A percentile compares a stretch with the other conserved stretches of the same genome.
phyloP scores from a whole-genome alignment of 169 alveolate species.

The Cryptosporidium meleagridis region DNA sequence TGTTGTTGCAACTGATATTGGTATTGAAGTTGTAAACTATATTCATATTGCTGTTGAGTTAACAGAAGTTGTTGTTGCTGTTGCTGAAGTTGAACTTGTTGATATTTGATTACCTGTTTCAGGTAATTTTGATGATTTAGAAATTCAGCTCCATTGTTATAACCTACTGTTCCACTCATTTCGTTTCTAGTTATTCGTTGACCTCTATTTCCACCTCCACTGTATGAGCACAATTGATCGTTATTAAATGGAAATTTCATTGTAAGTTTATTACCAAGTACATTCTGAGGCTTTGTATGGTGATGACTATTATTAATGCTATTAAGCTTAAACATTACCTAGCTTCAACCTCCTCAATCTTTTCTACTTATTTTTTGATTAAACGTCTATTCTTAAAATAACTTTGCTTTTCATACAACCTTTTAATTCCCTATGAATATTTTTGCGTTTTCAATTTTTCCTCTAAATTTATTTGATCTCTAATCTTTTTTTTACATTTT shows the following conservation, averaged over 20 bases:
- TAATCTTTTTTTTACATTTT: background rate
- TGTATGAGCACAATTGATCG: background rate
- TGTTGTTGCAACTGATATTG: slow-evolving; percentile 32
- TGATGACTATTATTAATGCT: background rate
- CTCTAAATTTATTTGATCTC: slow-evolving; percentile 12
- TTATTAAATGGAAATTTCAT: background rate
- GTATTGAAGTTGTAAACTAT: slow-evolving; percentile 42
- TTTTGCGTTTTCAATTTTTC: background rate
- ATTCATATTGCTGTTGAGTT: slow-evolving; percentile 18
- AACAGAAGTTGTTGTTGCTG: slow-evolving; percentile 25
- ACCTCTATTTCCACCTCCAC: background rate
- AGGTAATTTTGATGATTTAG: background rate
- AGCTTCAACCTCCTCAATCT: background rate
- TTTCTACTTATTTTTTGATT: background rate
- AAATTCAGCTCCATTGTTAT: background rate
- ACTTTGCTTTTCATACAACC: background rate
- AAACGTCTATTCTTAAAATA: background rate
- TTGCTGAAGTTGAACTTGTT: slow-evolving; percentile 1
- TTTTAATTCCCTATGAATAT: background rate
- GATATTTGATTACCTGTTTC: slow-evolving; percentile 21
- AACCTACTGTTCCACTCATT: background rate
- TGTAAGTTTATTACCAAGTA: background rate
- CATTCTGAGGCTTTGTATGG: background rate
- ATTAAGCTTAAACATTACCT: slow-evolving; percentile 32
- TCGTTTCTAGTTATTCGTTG: background rate